Evolutionary conservation across 1,139 yeast species (phyloP).

Genomic region (Suhomyces atakaporum): DNA sequence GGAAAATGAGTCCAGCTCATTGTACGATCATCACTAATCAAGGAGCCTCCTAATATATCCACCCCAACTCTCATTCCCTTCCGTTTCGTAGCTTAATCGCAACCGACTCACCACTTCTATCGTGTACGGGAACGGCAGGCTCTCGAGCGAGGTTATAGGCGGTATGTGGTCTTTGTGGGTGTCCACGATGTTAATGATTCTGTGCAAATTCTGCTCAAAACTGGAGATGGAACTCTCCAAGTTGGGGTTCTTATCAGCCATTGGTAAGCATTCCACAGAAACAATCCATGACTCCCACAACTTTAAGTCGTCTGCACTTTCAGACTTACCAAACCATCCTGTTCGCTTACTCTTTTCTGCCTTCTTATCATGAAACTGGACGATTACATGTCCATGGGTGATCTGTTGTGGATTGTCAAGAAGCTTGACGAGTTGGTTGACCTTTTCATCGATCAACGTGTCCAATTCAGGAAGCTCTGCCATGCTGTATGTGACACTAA

Average conservation of each 20-base stretch:
- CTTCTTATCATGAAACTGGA: conserved; percentile 33
- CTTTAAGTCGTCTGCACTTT: conserved; percentile 24
- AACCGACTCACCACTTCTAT: conserved; percentile 28
- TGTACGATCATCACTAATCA: too few species aligned
- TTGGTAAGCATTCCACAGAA: conserved; percentile 38
- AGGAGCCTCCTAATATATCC: conserved; percentile 50
- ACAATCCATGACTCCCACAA: conserved; percentile 50
- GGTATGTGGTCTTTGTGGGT: conserved; percentile 68
- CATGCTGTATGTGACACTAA: conserved; percentile 48
- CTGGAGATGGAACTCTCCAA: conserved; percentile 33
- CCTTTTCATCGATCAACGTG: conserved; percentile 42
- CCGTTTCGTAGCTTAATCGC: conserved; percentile 10
- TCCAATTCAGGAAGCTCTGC: conserved; percentile 49
- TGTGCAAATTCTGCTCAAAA: conserved; percentile 46
- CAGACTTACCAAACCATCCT: conserved; percentile 45
- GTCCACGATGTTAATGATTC: conserved; percentile 55
- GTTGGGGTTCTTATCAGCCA: conserved; percentile 14
- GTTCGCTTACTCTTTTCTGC: conserved; percentile 33
- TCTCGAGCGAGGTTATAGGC: conserved; percentile 66
- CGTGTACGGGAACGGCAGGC: conserved; percentile 66
- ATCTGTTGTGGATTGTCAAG: conserved; percentile 11
- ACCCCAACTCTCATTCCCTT: conserved; percentile 47
- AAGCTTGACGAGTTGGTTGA: conserved; percentile 36
- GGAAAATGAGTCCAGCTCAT: too few species aligned
- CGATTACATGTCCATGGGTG: conserved; percentile 20